Evolutionary conservation across 371 early-diverging fungal species (phyloP).

Genomic region (Mucor circinelloides): DNA sequence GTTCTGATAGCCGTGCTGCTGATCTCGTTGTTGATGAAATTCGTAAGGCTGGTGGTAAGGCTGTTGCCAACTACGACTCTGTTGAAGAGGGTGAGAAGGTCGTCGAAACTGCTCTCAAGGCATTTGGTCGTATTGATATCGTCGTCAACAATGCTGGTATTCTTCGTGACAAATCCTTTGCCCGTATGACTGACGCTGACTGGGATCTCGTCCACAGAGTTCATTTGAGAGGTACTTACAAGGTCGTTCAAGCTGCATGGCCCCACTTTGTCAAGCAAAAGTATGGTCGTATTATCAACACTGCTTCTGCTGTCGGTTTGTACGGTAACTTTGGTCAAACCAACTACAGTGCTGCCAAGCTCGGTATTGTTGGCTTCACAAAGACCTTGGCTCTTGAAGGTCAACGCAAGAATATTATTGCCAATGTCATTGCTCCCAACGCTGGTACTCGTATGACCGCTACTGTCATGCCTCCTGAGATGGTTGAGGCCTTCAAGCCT

Average conservation of each 20-base stretch:
- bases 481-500: constrained; percentile 95
- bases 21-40: constrained; percentile 98
- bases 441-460: constrained; percentile 99
- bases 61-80: constrained; percentile 97
- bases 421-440: constrained; percentile 96
- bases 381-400: constrained; percentile 95
- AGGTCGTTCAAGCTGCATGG: constrained; percentile 97
- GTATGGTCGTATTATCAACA: constrained; percentile 88
- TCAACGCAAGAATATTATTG: constrained; percentile 84
- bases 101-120: constrained; percentile 93
- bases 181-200: constrained; percentile 93
- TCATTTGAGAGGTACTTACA: constrained; percentile 95
- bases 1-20: constrained; percentile 79
- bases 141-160: constrained; percentile 98
- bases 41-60: constrained; percentile 88
- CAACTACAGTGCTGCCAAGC: constrained; percentile 95
- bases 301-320: constrained; percentile 94
- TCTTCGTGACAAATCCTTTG: constrained; percentile 94
- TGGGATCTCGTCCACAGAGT: constrained; percentile 95
- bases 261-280: constrained; percentile 93
- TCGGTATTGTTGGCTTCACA: constrained; percentile 90
- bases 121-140: constrained; percentile 94
- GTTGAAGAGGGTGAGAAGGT: constrained; percentile 97
- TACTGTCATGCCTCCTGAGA: constrained; percentile 93
- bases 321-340: constrained; percentile 99